Percentiles rank a stretch among this genome's conserved stretches.
phyloP scores from a whole-genome alignment of 176 grass and related monocot genomes.

The Carex parvula region DNA sequence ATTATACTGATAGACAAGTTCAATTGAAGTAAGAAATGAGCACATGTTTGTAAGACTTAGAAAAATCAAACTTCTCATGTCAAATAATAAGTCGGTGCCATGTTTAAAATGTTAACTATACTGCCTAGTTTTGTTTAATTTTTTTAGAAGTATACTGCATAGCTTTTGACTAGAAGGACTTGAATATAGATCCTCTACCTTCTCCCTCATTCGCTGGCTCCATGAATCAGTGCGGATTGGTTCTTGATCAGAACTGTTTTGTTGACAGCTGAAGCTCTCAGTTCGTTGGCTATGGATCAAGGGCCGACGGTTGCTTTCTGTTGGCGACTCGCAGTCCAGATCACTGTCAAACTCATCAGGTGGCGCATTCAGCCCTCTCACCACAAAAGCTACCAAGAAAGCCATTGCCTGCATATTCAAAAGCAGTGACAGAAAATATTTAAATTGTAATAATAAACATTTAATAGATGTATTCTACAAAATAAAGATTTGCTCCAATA shows the following conservation, averaged over 20 bases:
- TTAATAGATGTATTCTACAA: background rate
- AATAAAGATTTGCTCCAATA: background rate
- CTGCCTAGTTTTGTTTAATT: background rate
- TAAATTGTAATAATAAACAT: background rate
- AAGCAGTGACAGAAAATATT: background rate
- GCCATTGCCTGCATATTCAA: background rate
- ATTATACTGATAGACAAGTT: background rate
- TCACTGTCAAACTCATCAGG: conserved; percentile 25
- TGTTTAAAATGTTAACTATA: background rate
- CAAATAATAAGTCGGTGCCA: background rate
- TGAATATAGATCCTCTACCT: conserved; percentile 10
- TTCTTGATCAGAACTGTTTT: background rate
- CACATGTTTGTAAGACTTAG: background rate
- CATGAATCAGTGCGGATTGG: conserved; percentile 1
- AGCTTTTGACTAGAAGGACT: background rate
- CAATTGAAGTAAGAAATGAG: background rate
- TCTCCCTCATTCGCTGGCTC: conserved; percentile 26
- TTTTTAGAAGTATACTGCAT: background rate
- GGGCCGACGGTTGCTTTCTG: background rate
- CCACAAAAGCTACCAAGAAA: conserved; percentile 22
- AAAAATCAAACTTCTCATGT: background rate
- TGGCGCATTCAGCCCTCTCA: conserved; percentile 8
- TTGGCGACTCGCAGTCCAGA: background rate
- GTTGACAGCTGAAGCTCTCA: background rate
- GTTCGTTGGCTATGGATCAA: conserved; percentile 3